Evolutionary conservation across 163 green algal genomes (phyloP).

Genomic region (Chlorella variabilis): DNA sequence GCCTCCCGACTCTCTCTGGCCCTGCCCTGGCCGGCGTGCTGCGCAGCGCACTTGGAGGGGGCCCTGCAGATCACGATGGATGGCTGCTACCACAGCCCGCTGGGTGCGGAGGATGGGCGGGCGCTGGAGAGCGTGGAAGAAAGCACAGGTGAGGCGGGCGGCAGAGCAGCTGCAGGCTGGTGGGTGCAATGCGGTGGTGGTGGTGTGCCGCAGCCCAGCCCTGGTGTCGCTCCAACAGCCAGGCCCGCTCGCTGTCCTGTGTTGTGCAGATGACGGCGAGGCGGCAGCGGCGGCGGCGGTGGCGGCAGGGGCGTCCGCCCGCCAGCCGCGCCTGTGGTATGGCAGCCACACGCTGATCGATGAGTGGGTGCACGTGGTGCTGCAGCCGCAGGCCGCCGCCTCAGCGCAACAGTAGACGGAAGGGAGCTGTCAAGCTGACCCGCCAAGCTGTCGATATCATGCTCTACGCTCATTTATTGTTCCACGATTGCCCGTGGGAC

Average conservation of each 20-base stretch:
- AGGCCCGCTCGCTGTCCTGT: no score
- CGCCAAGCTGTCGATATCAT: no score
- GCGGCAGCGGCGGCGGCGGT: slow-evolving; percentile 4
- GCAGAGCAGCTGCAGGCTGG: not conserved
- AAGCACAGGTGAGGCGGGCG: slow-evolving; percentile 2
- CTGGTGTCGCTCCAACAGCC: no score
- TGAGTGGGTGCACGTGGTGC: slow-evolving; percentile 14
- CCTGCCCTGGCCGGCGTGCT: no score
- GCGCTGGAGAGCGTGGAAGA: slow-evolving; percentile 16
- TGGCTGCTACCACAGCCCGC: slow-evolving; percentile 88
- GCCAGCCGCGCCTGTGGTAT: slow-evolving; percentile 8
- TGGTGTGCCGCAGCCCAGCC: no score
- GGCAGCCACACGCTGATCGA: slow-evolving; percentile 14
- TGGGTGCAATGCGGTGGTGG: not conserved
- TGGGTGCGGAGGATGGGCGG: slow-evolving; percentile 38
- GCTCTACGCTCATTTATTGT: no score
- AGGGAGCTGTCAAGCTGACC: no score
- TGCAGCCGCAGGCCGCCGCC: slow-evolving; percentile 1
- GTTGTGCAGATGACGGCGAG: slow-evolving; percentile 14
- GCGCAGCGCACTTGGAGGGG: slow-evolving; percentile 74
- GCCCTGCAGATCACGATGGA: slow-evolving; percentile 78
- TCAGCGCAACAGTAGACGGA: not conserved
- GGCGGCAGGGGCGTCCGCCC: not conserved
- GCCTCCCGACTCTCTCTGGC: no score
- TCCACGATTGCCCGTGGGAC: no score